Percentiles rank a stretch among this genome's conserved stretches.
Evolutionary conservation across 202 grass and related monocot genomes (phyloP).

Genomic region (Zizania palustris): DNA sequence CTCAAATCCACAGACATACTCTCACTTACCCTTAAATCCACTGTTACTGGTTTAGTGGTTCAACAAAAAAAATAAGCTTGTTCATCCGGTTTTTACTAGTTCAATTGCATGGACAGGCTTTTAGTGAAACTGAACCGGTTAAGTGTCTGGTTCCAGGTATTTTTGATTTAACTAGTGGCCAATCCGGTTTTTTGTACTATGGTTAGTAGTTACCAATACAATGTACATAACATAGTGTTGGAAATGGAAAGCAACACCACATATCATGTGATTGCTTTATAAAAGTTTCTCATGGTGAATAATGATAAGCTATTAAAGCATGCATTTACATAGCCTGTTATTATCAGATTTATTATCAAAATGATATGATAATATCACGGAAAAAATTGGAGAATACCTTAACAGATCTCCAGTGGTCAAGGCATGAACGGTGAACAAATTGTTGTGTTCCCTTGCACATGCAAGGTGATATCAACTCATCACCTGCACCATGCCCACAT

Average conservation of each 20-base stretch:
- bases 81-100: too few species aligned
- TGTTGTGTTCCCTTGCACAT: conserved; percentile 89
- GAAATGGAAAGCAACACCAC: conserved; percentile 2
- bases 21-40: too few species aligned
- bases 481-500: conserved; percentile 45
- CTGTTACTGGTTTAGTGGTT: too few species aligned
- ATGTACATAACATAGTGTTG: not conserved
- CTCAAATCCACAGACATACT: too few species aligned
- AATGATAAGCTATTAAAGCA: not conserved
- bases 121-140: too few species aligned
- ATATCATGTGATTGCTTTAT: conserved; percentile 27
- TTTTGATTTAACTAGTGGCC: too few species aligned
- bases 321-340: not conserved
- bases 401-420: conserved; percentile 86
- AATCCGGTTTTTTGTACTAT: too few species aligned
- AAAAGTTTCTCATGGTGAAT: not conserved
- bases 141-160: too few species aligned
- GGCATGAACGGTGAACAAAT: conserved; percentile 83
- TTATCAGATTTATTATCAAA: not conserved
- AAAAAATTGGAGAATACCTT: conserved; percentile 46
- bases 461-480: conserved; percentile 88
- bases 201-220: conserved; percentile 14
- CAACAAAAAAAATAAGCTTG: too few species aligned
- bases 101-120: too few species aligned
- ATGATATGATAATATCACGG: not conserved